Base-by-base conservation (phyloP, 352 stramenopile species). In the Pythium sukuiense region DNA sequence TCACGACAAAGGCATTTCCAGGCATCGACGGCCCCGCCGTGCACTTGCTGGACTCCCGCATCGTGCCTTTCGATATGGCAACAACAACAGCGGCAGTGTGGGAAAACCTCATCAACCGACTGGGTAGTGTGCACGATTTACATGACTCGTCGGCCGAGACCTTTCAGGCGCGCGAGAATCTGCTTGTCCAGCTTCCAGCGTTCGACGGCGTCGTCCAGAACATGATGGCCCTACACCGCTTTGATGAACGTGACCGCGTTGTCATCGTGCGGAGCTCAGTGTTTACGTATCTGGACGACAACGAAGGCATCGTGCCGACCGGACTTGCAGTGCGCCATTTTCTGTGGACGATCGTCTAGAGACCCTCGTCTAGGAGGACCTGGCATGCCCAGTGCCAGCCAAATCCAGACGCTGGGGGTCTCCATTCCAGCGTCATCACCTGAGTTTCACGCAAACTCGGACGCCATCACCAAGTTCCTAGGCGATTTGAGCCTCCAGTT, bases 41-140 rank as follows among this genome's bases (percentile, higher is more conserved):
- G 8, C 29, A 69, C 20, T 2, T 48, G 4, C 20, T 59, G 12
- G 55, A 59, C n/a, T 59, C 62, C 24, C 46, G 55, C 0, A 14
- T 59, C 9, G 27, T 69, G 13, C 62, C 62, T 24, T 69, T 69
- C 20, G 27, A 55, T 11, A 6, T 58, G 1, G 24, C n/a, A 3
- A 27, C 35, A 6, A 59, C 62, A 16, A 49, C 62, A 1, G 0
- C 24, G 1, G 62, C 62, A 12, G 55, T 63, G 45, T 63, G 62
- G 62, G 43, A 6, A 9, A 49, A 49, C n/a, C 43, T 27, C 6
- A 27, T 49, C 16, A 49, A 6, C 27, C 43, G 18, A 14, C 43
- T 49, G 13, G 43, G 43, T 0, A 49, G 43, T 9, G n/a, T n/a
- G n/a, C n/a, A n/a, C n/a, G 16, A 12, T 49, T 5, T n/a, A n/a